Base-by-base conservation (phyloP, 495 filamentous ascomycete genomes). In the Aspergillus sparsus region DNA sequence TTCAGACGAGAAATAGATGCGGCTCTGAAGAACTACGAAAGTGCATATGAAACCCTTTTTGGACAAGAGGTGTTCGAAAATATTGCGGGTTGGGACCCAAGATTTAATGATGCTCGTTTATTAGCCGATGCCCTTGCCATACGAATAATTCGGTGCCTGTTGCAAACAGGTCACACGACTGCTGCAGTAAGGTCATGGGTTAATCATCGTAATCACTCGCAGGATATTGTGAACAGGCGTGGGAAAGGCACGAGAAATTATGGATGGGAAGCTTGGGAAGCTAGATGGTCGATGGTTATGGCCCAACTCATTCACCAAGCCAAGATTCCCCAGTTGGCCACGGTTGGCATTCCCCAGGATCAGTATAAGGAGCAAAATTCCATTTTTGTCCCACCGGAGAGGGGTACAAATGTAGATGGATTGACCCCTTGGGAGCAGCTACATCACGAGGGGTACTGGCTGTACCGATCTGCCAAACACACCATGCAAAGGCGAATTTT, bases 391-490 rank as follows among this genome's bases (percentile, higher is more conserved):
- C 72, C 68, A 9, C 85, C 86, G 0, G 91, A 96, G 65, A 95
- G 93, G 70, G 76, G 75, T 4, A 74, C 85, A 36, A 77, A 83
- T 6, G 74, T 74, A 3, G 91, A 95, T 64, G 77, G 83, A 45
- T 72, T 92, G 9, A 80, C 81, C 41, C 90, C 92, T 0, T 93
- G 87, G 85, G 88, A 97, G 55, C 72, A 85, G 10, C 79, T 97
- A 6, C 92, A 96, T 59, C 93, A 97, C 63, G 75, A 88, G 11
- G 93, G 92, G 0, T 97, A 95, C 68, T 97, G 93, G 90, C 84
- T 89, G 53, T 82, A 85, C 31, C 69, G 85, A 12, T 87, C 91
- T 2, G 84, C 88, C 0, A 86, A 84, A 51, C 86, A 91, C 63
- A 72, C 86, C 4, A 80, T 82, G 47, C 68, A 76, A 16, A 84